phyloP scores from a whole-genome alignment of 2,329 filamentous ascomycete species.

The Orbilia blumenaviensis region DNA sequence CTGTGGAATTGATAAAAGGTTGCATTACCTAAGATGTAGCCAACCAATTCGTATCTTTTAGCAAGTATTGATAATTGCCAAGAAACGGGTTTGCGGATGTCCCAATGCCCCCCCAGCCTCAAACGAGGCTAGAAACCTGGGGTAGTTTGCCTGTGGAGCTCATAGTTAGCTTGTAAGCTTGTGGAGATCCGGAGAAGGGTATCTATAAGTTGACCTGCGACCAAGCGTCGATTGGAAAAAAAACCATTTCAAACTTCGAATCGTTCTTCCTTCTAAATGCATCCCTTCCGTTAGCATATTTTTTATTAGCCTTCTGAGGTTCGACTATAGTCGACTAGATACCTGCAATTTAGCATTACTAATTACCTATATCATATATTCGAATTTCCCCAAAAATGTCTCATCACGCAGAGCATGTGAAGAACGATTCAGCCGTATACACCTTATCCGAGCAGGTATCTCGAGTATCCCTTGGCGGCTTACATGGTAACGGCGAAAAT shows the following conservation, averaged over 20 bases:
- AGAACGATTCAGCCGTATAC: slow-evolving; percentile 7
- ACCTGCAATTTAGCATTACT: neutral
- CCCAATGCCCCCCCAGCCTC: neutral
- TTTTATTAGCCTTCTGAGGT: neutral
- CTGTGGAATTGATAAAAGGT: neutral
- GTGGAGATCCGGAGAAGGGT: slow-evolving; percentile 8
- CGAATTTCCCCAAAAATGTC: no score
- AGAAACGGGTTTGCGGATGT: slow-evolving; percentile 13
- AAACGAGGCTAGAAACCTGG: slow-evolving; percentile 10
- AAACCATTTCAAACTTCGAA: neutral
- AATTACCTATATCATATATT: no score
- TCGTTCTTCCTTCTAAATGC: neutral
- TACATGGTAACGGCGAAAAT: neutral
- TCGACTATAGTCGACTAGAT: neutral
- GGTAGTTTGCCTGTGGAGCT: neutral
- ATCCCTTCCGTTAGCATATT: neutral
- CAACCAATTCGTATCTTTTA: neutral
- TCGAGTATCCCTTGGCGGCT: neutral
- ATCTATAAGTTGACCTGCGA: neutral
- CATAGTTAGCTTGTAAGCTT: neutral
- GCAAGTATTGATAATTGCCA: slow-evolving; percentile 10
- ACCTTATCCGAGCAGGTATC: slow-evolving; percentile 19
- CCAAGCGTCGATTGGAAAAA: neutral
- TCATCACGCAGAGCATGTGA: neutral
- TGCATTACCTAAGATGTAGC: slow-evolving; percentile 1